Evolutionary conservation across 2,329 filamentous ascomycete genomes (phyloP).

Genomic region (Paecilomyces formosus): DNA sequence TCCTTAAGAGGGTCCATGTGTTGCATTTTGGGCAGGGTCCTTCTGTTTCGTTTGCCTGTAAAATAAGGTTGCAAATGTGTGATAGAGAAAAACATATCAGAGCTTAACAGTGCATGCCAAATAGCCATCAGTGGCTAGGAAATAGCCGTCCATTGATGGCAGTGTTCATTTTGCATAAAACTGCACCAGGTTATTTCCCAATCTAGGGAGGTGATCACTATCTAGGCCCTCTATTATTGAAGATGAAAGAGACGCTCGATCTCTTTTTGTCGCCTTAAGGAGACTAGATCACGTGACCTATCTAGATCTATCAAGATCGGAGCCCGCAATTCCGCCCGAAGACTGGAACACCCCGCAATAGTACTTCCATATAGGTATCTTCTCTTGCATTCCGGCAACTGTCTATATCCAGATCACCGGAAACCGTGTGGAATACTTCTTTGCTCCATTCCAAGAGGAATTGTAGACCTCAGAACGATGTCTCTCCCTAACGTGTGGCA

Average conservation of each 20-base stretch:
- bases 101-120: not conserved
- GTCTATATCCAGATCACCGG: not conserved
- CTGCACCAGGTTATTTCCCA: not conserved
- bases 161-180: not conserved
- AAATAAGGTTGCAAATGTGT: no score
- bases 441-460: not conserved
- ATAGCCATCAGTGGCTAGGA: not conserved
- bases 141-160: not conserved
- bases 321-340: not conserved
- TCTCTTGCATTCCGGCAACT: not conserved
- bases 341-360: not conserved
- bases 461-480: slow-evolving; percentile 9
- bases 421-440: not conserved
- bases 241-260: not conserved
- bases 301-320: not conserved
- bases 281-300: not conserved
- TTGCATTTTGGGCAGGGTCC: not conserved
- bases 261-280: not conserved
- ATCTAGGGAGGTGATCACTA: no score
- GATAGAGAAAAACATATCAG: no score
- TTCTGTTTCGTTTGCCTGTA: not conserved
- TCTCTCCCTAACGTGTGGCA: slow-evolving; percentile 69
- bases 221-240: no score
- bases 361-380: not conserved
- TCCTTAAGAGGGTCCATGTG: not conserved